Conservation (phyloP, 768 basidiomycete genomes). For the Tricholoma sp. region DNA sequence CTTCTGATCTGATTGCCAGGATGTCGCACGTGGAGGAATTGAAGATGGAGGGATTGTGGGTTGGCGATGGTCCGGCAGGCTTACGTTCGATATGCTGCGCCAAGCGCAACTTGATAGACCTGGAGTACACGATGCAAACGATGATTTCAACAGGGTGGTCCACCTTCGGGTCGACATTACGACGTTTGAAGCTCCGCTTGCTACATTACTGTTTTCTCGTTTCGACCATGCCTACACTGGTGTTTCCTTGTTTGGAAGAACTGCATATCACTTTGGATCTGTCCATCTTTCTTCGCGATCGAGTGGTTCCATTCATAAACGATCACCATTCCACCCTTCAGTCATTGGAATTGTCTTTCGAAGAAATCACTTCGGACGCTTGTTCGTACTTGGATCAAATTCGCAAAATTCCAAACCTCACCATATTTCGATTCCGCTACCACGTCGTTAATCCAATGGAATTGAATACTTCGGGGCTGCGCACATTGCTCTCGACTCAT, state of each 20-base stretch:
- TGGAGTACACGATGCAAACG: too few relatives aligned
- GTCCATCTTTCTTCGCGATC: not conserved
- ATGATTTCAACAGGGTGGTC: too few relatives aligned
- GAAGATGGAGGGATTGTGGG: too few relatives aligned
- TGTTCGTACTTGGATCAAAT: not conserved
- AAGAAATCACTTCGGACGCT: not conserved
- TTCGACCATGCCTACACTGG: not conserved
- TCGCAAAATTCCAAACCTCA: not conserved
- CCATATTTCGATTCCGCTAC: not conserved
- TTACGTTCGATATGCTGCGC: not conserved
- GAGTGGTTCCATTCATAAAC: not conserved
- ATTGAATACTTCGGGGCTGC: too few relatives aligned
- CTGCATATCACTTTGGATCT: not conserved
- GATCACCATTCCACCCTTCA: not conserved
- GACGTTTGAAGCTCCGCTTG: too few relatives aligned
- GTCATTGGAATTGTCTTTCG: not conserved
- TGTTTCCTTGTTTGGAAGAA: not conserved
- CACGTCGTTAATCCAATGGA: too few relatives aligned
- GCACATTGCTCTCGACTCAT: too few relatives aligned
- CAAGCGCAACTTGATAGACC: too few relatives aligned
- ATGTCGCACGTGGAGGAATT: too few relatives aligned
- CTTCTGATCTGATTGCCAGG: too few relatives aligned
- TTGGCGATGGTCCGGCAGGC: too few relatives aligned
- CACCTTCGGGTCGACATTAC: too few relatives aligned
- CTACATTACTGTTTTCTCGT: not conserved